Evolutionary conservation across 2,329 filamentous ascomycete genomes (phyloP), one percentile per base, ranked within the genome.

Genomic region (Talaromyces sp.): DNA sequence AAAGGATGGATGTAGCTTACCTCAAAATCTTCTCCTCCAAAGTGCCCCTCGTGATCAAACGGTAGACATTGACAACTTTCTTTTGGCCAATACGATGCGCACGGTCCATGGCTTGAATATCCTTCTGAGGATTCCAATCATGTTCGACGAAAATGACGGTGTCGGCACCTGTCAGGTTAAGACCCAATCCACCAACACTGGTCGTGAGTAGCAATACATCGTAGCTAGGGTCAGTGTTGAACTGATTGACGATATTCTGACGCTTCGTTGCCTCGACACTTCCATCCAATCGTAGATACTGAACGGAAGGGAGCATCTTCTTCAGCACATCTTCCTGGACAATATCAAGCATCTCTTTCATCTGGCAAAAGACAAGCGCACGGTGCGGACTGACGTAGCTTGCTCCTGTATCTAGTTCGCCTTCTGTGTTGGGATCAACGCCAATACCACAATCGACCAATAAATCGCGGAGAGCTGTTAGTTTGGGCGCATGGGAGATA

Each of bases 341-440:
- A 87, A 99, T 98, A 77, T 99, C 95, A 27, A 99, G 85, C 96
- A 99, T 99, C 78, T 99, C 95, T 80, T 99, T 99, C 92, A 99
- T 97, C 77, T 99, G 95, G 73, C 95, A 99, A 84, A 99, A 99
- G 70, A 99, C 91, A 31, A 99, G 86, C 0, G 95, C 96, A 53
- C 95, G 91, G 76, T 99, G 95, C 34, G 94, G 95, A 68, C 95
- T 97, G 76, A 99, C 96, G 47, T 93, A 96, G 76, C 92, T 87
- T 59, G 86, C 84, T 65, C 84, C 86, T 1, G 85, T 83, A 17
- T 85, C 84, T 13, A 90, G 76, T 49, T 84, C 82, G 22, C 82
- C 82, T 69, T 85, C 84, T 17, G 76, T 72, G 10, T 74, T 70
- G 36, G 87, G 86, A 68, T 93, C 89, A 45, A 90, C 85, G 36